A percentile compares a stretch with the other conserved stretches of the same genome.
Evolutionary conservation across 495 filamentous ascomycete genomes (phyloP).

Genomic region (Durotheca rogersii): DNA sequence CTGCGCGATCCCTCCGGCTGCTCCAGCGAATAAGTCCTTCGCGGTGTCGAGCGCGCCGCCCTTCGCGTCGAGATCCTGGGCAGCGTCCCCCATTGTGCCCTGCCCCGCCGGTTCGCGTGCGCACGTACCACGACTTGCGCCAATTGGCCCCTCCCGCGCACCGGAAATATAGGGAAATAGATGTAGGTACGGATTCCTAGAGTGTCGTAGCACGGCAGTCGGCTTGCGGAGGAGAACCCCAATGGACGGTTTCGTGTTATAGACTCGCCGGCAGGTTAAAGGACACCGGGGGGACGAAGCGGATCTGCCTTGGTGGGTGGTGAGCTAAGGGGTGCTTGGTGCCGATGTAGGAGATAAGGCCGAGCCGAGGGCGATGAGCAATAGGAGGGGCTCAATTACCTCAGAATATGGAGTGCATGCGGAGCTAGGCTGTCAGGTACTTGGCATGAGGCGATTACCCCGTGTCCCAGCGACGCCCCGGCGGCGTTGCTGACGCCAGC

Average conservation of each 20-base stretch:
- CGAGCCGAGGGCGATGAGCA: conserved; percentile 5
- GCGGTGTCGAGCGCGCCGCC: conserved; percentile 54
- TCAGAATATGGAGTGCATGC: too few relatives aligned
- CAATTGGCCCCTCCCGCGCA: conserved; percentile 22
- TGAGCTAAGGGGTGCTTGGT: too few relatives aligned
- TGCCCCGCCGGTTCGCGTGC: conserved; percentile 3
- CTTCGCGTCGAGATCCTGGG: conserved; percentile 39
- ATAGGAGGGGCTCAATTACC: background rate
- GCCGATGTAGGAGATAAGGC: conserved; percentile 26
- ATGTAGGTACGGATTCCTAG: too few relatives aligned
- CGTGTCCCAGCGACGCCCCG: too few relatives aligned
- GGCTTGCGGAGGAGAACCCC: background rate
- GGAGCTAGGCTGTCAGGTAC: too few relatives aligned
- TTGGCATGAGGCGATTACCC: too few relatives aligned
- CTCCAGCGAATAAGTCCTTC: conserved; percentile 92
- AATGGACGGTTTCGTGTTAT: background rate
- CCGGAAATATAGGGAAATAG: background rate
- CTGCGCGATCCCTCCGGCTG: conserved; percentile 89
- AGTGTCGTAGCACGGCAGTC: too few relatives aligned
- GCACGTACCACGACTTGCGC: background rate
- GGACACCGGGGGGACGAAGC: too few relatives aligned
- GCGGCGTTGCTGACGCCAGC: too few relatives aligned
- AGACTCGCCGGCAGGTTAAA: background rate
- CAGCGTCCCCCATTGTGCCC: conserved; percentile 44
- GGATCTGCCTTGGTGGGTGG: too few relatives aligned